A percentile compares a stretch with the other conserved stretches of the same genome.
Evolutionary conservation across 1,284 basidiomycete species (phyloP).

Genomic region (Melampsora americana): DNA sequence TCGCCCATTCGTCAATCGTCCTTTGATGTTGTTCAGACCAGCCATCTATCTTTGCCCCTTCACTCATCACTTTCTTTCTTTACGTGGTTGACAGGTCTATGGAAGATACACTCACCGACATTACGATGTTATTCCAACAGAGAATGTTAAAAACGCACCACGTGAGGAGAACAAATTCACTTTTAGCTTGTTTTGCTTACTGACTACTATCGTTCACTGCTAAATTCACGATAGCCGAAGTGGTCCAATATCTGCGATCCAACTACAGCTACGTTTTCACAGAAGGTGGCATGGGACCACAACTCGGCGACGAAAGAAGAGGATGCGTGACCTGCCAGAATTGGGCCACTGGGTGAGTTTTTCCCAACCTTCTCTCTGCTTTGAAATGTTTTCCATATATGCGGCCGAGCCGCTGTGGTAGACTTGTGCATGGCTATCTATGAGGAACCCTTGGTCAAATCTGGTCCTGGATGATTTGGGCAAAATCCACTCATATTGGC

Average conservation of each 20-base stretch:
- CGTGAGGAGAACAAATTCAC: slow-evolving; percentile 17
- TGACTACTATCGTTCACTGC: neutral
- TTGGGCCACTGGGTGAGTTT: slow-evolving; percentile 44
- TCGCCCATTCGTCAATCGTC: neutral
- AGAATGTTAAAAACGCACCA: slow-evolving; percentile 42
- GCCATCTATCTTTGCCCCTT: too few relatives aligned
- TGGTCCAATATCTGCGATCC: slow-evolving; percentile 37
- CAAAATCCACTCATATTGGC: too few relatives aligned
- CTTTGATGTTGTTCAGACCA: neutral
- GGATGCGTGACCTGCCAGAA: slow-evolving; percentile 41
- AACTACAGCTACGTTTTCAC: slow-evolving; percentile 43
- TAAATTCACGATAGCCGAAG: slow-evolving; percentile 30
- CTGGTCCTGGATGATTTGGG: neutral
- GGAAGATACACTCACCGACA: slow-evolving; percentile 41
- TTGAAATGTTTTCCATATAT: neutral
- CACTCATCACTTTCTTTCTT: too few relatives aligned
- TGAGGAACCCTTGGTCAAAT: too few relatives aligned
- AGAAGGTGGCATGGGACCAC: slow-evolving; percentile 38
- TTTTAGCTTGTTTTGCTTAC: neutral
- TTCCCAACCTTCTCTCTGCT: neutral
- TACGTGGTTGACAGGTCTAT: slow-evolving; percentile 23
- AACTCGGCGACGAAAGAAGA: slow-evolving; percentile 41
- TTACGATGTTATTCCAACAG: slow-evolving; percentile 42
- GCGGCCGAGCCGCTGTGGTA: neutral
- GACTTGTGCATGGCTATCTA: neutral